Evolutionary conservation across 805 yeast species (phyloP), one percentile per base, ranked within the genome.

Genomic region (Starmerella apicola): DNA sequence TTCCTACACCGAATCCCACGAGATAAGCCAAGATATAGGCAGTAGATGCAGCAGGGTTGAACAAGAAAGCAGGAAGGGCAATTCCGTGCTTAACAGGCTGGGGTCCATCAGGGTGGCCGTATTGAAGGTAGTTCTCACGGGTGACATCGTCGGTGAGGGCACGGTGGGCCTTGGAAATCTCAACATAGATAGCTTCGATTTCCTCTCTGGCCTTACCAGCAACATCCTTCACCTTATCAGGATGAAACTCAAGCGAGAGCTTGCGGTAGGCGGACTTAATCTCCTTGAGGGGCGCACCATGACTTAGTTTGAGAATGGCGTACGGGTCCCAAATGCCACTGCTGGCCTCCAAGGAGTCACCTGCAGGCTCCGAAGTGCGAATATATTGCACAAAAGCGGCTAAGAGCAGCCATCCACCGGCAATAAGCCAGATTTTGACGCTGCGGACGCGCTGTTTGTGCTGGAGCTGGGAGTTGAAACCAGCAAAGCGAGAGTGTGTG

Each of bases 91-190:
- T 65, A 16, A 79, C 70, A 21, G 82, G 82, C 60, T 83, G 94
- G 31, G 94, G 95, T 32, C 98, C 98, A 64, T 91, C 99, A 4
- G 99, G 99, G 58, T 93, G 95, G 36, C 99, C 99, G 55, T 79
- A 91, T 51, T 74, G 77, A 52, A 78, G 65, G 59, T 72, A 85
- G 58, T 91, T 91, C 51, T 81, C 82, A 52, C 75, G 80, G 3
- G 82, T 76, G 9, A 67, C 70, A 51, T 83, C 95, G 61, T 91
- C 97, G 12, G 98, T 93, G 48, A 91, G 71, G 2, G 98, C 83
- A 61, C 85, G 81, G 63, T 93, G 85, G 20, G 99, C 99, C 61
- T 82, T 81, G 43, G 82, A 78, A 52, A 91, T 81, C 50, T 74
- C 68, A 28, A 86, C 88, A 59, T 74, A 91, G 31, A 71, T 71